Percentiles rank a stretch among this genome's conserved stretches.
These are phyloP conservation scores for Ganoderma resinaceum DNA, from an alignment of 1,284 basidiomycete species.

Conservation along the genomic window DNA sequence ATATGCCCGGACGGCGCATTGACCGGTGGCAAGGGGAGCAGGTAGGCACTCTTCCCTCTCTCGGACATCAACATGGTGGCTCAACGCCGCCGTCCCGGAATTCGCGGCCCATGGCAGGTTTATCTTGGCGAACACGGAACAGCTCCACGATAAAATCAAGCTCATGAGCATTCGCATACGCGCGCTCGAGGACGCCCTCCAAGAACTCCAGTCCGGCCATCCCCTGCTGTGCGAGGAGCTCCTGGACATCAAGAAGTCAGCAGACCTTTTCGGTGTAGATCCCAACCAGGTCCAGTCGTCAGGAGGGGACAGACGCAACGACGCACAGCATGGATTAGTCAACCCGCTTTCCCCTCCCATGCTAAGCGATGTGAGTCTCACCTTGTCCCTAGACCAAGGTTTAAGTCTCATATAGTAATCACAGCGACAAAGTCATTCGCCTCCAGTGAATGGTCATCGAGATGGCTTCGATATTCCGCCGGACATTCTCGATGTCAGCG, in stretches of 20 bases:
- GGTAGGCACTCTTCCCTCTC: conserved; percentile 29
- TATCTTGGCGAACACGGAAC: conserved; percentile 76
- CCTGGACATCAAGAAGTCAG: conserved; percentile 41
- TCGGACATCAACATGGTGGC: conserved; percentile 8
- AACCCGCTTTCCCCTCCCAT: conserved; percentile 37
- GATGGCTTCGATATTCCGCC: conserved; percentile 51
- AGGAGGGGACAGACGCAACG: conserved; percentile 35
- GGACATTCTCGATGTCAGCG: conserved; percentile 65
- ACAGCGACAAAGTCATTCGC: conserved; percentile 26
- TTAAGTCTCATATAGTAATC: conserved; percentile 1
- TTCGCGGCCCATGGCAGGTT: conserved; percentile 48
- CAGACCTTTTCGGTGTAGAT: conserved; percentile 40
- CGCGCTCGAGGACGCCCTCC: conserved; percentile 71
- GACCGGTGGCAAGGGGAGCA: conserved; percentile 44
- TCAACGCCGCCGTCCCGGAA: not conserved
- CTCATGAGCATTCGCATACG: conserved; percentile 67
- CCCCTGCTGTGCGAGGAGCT: conserved; percentile 69
- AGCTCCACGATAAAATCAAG: conserved; percentile 70
- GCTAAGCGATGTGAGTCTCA: conserved; percentile 30
- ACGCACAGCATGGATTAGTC: conserved; percentile 24
- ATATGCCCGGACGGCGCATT: conserved; percentile 65
- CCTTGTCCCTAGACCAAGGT: not conserved
- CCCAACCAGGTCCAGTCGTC: conserved; percentile 25
- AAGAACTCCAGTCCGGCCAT: conserved; percentile 60
- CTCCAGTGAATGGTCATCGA: conserved; percentile 36